phyloP scores from a whole-genome alignment of 768 basidiomycete genomes.

The Sutorius australiensis region DNA sequence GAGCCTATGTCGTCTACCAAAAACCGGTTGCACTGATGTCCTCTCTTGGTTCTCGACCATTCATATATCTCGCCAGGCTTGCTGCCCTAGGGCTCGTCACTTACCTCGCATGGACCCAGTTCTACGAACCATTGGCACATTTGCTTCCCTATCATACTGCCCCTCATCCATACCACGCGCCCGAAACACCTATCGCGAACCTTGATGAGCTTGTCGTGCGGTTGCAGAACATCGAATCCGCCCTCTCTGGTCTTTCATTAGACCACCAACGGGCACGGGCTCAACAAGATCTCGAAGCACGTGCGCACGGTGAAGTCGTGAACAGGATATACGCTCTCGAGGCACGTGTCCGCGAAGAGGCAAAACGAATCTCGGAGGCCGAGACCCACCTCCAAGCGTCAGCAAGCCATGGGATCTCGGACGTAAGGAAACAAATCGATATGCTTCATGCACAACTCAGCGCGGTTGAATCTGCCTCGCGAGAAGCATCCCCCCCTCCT shows the following conservation, averaged over 20 bases:
- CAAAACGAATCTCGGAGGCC: slow-evolving; percentile 49
- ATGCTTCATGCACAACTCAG: slow-evolving; percentile 43
- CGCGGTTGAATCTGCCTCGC: slow-evolving; percentile 25
- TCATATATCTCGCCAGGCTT: slow-evolving; percentile 38
- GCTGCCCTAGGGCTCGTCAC: slow-evolving; percentile 40
- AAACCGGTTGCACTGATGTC: slow-evolving; percentile 44
- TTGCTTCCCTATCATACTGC: slow-evolving; percentile 34
- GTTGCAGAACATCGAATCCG: slow-evolving; percentile 59
- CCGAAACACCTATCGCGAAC: slow-evolving; percentile 59
- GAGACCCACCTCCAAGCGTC: slow-evolving; percentile 46
- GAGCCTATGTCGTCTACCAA: slow-evolving; percentile 44
- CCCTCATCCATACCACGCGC: slow-evolving; percentile 44
- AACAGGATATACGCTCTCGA: slow-evolving; percentile 58
- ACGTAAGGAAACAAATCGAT: slow-evolving; percentile 55
- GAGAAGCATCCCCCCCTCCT: slow-evolving; percentile 14
- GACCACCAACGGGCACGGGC: slow-evolving; percentile 50
- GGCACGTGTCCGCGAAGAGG: slow-evolving; percentile 42
- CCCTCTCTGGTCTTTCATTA: slow-evolving; percentile 54
- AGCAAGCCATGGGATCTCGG: slow-evolving; percentile 43
- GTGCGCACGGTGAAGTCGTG: slow-evolving; percentile 48
- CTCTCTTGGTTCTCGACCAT: slow-evolving; percentile 31
- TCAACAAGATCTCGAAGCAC: slow-evolving; percentile 51
- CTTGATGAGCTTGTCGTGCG: slow-evolving; percentile 62
- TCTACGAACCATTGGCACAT: slow-evolving; percentile 36
- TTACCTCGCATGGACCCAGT: slow-evolving; percentile 43